These are phyloP conservation scores for Globisporangium uncinulatum DNA, from an alignment of 352 stramenopile genomes.

Conservation along the genomic window DNA sequence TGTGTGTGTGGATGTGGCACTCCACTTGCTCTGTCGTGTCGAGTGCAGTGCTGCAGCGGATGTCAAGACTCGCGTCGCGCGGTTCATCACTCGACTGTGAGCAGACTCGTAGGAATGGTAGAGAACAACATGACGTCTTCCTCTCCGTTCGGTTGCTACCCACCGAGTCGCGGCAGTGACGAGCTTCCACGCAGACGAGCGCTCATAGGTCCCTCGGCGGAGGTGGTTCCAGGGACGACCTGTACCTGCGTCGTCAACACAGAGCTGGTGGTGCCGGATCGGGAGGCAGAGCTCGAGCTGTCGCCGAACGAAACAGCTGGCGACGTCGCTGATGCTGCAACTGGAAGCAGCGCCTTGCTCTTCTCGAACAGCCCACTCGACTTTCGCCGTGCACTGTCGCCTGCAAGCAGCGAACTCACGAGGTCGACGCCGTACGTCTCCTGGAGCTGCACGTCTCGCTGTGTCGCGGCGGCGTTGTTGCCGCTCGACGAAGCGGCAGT, in stretches of 20 bases:
- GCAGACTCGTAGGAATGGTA: background rate
- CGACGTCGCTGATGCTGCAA: background rate
- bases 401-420: slow-evolving; percentile 28
- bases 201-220: background rate
- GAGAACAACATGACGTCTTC: background rate
- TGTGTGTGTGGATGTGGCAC: background rate
- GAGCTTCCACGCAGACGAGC: slow-evolving; percentile 5
- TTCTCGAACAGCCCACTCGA: slow-evolving; percentile 8
- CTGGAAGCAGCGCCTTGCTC: background rate
- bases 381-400: slow-evolving; percentile 10
- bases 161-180: slow-evolving; percentile 11
- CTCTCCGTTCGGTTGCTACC: background rate
- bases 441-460: slow-evolving; percentile 26
- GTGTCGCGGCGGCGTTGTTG: slow-evolving; percentile 16
- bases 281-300: background rate
- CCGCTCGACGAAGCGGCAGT: slow-evolving; percentile 1
- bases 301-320: background rate
- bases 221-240: background rate
- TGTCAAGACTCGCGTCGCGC: slow-evolving; percentile 10
- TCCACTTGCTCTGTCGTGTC: too few species aligned
- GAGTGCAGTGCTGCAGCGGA: slow-evolving; percentile 4
- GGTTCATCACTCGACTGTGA: slow-evolving; percentile 15
- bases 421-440: slow-evolving; percentile 69
- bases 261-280: background rate
- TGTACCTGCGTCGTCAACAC: background rate